phyloP scores from a whole-genome alignment of 2,329 filamentous ascomycete species.

The Daldinia eschscholtzii region DNA sequence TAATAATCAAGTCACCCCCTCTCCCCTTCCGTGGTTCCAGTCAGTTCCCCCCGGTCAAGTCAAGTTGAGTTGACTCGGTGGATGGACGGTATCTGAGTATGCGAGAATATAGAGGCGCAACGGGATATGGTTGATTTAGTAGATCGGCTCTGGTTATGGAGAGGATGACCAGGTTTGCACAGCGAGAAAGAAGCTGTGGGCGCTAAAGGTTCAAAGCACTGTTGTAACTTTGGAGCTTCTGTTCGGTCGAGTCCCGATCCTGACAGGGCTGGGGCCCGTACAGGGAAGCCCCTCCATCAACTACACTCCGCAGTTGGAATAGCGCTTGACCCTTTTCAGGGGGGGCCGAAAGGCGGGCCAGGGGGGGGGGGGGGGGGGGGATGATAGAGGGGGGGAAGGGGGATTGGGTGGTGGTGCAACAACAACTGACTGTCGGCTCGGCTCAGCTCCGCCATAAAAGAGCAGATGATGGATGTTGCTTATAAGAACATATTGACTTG shows the following conservation, averaged over 20 bases:
- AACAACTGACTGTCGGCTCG: constrained; percentile 30
- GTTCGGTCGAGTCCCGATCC: constrained; percentile 37
- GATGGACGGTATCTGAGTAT: constrained; percentile 4
- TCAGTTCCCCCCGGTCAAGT: constrained; percentile 23
- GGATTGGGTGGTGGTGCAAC: constrained; percentile 11
- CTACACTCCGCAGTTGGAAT: constrained; percentile 28
- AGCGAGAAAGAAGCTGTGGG: constrained; percentile 40
- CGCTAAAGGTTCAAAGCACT: constrained; percentile 38
- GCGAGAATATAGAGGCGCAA: constrained; percentile 1
- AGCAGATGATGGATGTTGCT: constrained; percentile 22
- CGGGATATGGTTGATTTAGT: constrained; percentile 14
- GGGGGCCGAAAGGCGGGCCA: background rate
- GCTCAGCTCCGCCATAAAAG: constrained; percentile 36
- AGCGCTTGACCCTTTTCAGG: constrained; percentile 32
- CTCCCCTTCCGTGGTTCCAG: constrained; percentile 30
- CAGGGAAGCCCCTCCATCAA: constrained; percentile 37
- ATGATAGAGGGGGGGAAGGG: constrained; percentile 8
- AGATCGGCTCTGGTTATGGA: constrained; percentile 29
- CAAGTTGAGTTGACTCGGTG: constrained; percentile 11
- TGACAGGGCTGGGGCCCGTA: constrained; percentile 21
- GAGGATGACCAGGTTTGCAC: constrained; percentile 29
- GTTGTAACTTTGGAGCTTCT: constrained; percentile 14
- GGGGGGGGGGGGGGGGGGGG: constrained; percentile 4
- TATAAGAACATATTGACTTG: constrained; percentile 6
- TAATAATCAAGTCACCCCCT: constrained; percentile 20